Evolutionary conservation across 805 yeast genomes (phyloP), one percentile per base, ranked within the genome.

Genomic region (Clavispora phyllophila): DNA sequence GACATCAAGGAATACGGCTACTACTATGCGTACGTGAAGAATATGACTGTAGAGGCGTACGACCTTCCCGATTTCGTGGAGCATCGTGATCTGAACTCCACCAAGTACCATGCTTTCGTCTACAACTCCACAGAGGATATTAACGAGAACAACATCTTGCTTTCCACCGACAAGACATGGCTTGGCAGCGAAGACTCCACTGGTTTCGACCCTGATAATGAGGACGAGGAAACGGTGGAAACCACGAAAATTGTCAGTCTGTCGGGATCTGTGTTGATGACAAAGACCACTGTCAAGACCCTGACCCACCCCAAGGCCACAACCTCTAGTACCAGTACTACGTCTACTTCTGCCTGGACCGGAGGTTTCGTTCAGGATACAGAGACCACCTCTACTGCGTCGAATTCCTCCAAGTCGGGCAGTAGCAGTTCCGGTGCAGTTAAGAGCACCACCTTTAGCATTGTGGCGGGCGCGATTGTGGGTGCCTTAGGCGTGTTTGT

Each of bases 1-100:
- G 96, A 88, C 63, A 76, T 89, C 45, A 55, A 70, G 46, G 69
- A 84, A 44, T 77, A 82, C 40, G 96, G 97, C n/a, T 90, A 89
- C 69, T 83, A 78, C 68, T 87, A 80, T 60, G 81, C 85, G 22
- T 72, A 76, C 45, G 55, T 90, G 37, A 70, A 81, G 54, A 72
- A 75, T 36, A 70, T 87, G 28, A 69, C 73, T 13, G 75, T 89
- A 38, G 72, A 78, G 40, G 79, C 95, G 57, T 84, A 86, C 63
- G 87, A 76, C 55, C 77, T 88, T 28, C 96, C 96, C 23, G 53
- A 68, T 10, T 76, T 67, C 27, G 73, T 81, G 23, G 52, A 55
- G 33, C 48, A 49, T 36, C 49, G 58, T 18, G 61, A 60, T 39
- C 60, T 74, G 39, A 61, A 56, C 36, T 67, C 84, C 0, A 82